Evolutionary conservation across 148 eudicot genomes (phyloP), one percentile per base, ranked within the genome.

Genomic region (Amaranthus palmeri): DNA sequence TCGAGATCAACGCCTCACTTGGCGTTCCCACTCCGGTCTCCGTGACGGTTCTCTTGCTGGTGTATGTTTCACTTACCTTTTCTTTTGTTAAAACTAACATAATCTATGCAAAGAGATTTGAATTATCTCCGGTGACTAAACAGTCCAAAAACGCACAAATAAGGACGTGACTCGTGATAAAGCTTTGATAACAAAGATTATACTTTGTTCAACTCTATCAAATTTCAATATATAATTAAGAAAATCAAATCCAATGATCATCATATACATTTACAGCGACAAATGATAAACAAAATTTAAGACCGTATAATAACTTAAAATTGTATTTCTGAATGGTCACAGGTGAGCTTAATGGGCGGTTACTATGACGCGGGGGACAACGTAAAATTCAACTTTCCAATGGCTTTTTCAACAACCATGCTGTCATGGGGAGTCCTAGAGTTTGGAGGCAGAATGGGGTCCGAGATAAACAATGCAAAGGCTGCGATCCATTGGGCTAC

Each of bases 331-430:
- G 45, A 4, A 64, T 55, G 10, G 71, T 71, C 54, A 71, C 84
- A 95, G 96, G 99, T 92, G 79, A 89, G 86, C 77, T 81, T 95
- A 50, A 74, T 73, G 0, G 99, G 99, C 52, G 99, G 99, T 0
- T 95, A 95, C 76, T 95, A 95, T 50, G 99, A 95, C 17, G 99
- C 97, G 5, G 99, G 99, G 5, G 99, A 95, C 80, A 95, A 95
- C 45, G 92, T 95, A 5, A 92, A 95, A 52, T 95, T 95, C 81
- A 90, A 90, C 77, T 83, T 92, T 25, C 99, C 97, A 4, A 95
- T 92, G 99, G 96, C 99, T 10, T 95, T 72, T 74, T 83, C 90
- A 25, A 82, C 97, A 15, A 92, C 85, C 64, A 82, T 82, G 85
- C 41, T 82, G 48, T 75, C 85, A 40, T 82, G 85, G 85, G 82